These are phyloP conservation scores for Pythium phragmiticola DNA, from an alignment of 352 stramenopile species.

Conservation along the genomic window DNA sequence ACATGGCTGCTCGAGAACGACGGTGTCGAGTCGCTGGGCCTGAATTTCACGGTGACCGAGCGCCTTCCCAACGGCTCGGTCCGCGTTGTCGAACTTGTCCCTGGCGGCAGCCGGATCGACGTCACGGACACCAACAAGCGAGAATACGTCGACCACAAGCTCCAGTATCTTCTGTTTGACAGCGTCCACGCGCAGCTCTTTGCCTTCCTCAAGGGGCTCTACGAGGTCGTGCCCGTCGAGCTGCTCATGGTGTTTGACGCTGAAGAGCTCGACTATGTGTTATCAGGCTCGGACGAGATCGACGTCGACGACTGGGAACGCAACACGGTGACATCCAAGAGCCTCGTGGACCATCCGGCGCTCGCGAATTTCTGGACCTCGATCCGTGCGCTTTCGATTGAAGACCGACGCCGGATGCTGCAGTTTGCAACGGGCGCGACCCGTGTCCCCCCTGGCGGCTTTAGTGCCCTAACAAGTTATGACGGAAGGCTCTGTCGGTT, in stretches of 20 bases:
- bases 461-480: conserved; percentile 27
- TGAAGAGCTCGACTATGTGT: conserved; percentile 91
- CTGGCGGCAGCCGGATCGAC: conserved; percentile 55
- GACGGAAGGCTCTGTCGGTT: conserved; percentile 32
- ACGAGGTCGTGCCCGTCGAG: conserved; percentile 93
- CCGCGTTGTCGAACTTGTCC: conserved; percentile 52
- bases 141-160: conserved; percentile 91
- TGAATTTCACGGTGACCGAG: conserved; percentile 67
- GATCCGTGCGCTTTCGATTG: conserved; percentile 54
- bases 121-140: conserved; percentile 96
- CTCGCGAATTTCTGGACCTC: conserved; percentile 33
- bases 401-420: conserved; percentile 37
- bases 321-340: conserved; percentile 46
- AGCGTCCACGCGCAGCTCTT: conserved; percentile 89
- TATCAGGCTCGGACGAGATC: conserved; percentile 90
- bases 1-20: conserved; percentile 67
- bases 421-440: conserved; percentile 34
- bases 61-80: conserved; percentile 21
- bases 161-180: conserved; percentile 94
- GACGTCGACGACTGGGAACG: conserved; percentile 91
- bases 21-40: conserved; percentile 43
- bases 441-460: conserved; percentile 21
- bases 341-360: conserved; percentile 15
- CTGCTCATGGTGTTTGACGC: conserved; percentile 93
- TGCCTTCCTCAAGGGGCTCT: conserved; percentile 94